Conservation (phyloP, 2,329 filamentous ascomycete genomes). For the Colletotrichum sp. region DNA sequence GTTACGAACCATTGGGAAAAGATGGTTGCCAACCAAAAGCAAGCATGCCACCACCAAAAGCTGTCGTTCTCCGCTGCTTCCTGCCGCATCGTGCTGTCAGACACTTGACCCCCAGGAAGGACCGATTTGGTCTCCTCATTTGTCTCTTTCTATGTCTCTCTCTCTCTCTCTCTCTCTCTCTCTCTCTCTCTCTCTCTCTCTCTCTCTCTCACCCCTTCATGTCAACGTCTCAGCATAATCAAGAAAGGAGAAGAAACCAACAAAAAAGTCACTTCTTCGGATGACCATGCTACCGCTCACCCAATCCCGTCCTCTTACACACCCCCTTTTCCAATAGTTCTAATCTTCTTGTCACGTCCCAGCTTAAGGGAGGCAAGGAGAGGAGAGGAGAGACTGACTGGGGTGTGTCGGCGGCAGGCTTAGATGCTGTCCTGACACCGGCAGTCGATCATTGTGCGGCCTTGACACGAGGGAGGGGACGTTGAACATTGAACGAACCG, state of each 20-base stretch:
- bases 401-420: neutral
- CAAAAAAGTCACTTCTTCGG: conserved; percentile 6
- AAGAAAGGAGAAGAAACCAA: neutral
- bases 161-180: neutral
- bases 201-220: neutral
- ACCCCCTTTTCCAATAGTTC: neutral
- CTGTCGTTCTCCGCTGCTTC: neutral
- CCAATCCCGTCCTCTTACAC: neutral
- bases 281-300: neutral
- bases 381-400: neutral
- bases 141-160: neutral
- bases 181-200: neutral
- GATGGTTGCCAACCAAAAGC: neutral
- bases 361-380: neutral
- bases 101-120: neutral
- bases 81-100: neutral
- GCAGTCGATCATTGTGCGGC: conserved; percentile 8
- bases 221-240: conserved; percentile 16
- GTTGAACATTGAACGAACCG: neutral
- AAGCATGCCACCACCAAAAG: neutral
- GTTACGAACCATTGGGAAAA: neutral
- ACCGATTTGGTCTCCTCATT: neutral
- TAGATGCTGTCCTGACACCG: conserved; percentile 4
- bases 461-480: conserved; percentile 2
- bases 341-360: neutral